Evolutionary conservation across 2,329 filamentous ascomycete species (phyloP), one percentile per base, ranked within the genome.

Genomic region (Xylaria sp.): DNA sequence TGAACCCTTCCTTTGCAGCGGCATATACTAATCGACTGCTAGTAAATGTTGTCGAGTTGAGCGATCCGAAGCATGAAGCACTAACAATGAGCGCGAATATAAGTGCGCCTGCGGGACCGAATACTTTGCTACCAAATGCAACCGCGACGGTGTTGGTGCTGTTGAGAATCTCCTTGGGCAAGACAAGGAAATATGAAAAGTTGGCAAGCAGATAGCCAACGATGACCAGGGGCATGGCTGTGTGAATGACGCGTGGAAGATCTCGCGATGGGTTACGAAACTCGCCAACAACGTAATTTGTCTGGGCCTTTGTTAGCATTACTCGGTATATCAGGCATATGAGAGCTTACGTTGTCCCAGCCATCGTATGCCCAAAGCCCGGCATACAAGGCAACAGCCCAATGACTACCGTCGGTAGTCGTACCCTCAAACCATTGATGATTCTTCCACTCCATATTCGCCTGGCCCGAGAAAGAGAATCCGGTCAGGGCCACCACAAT

Each of bases 321-420:
- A 40, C 28, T 28, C 9, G 31, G 56, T 2, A 46, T 12, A 4
- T 56, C 38, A 37, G 5, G n/a, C 9, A 14, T 12, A 57, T 28
- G 9, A n/a, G 4, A 49, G 82, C 90, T 80, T 79, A 95, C 92
- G 76, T 99, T 99, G 75, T 99, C 95, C 95, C 95, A 99, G 31
- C 95, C 95, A 75, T 99, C 95, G 78, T 95, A 99, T 0, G 95
- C 95, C 95, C 95, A 99, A 4, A 99, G 83, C 8, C 95, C 95
- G 15, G 93, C 94, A 75, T 99, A 99, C 49, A 99, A 79, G 0
- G 95, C 95, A 49, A 99, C 90, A 2, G 95, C 95, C 91, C 94
- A 98, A 69, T 89, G 89, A 49, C 90, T 96, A 53, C 91, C 84
- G 74, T 94, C 90, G 14, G 83, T 87, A 66, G 86, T 92, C 4